Evolutionary conservation across 805 yeast species (phyloP), one percentile per base, ranked within the genome.

Genomic region (Myxozyma neotropica): DNA sequence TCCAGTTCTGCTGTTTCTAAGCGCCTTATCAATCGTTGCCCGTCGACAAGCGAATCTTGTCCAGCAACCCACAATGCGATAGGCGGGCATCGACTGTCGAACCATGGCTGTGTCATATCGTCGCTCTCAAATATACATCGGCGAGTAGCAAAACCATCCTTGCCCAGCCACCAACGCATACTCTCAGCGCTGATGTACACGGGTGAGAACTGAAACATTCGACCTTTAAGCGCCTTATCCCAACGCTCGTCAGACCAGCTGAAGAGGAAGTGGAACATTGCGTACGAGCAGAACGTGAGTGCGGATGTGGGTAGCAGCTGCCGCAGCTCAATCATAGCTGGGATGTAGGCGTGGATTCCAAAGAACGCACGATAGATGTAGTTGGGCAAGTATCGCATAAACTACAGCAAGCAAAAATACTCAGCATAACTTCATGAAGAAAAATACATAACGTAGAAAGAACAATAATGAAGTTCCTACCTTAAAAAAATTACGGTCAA

Each of bases 131-230:
- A 84, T 78, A 36, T 83, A 73, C 80, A 76, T 53, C 83, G 77
- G 6, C 80, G 73, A 61, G 76, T 78, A 45, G 81, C 81, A 73
- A 83, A 74, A 65, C 87, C 78, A 57, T 72, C 74, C 7, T 71
- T 69, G 44, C 84, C 83, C 21, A 91, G 76, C 98, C 98, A 93
- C 97, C 98, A 94, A 47, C 83, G 80, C 96, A 93, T 91, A 58
- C 89, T 77, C 64, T 84, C 83, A 1, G 90, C 80, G 26, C 95
- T 86, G 15, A 92, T 87, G 71, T 83, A 88, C 4, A 88, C 89
- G 0, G 96, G 96, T 2, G 96, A 87, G 71, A 90, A 92, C 4
- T 92, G 73, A 64, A 93, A 91, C 73, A 89, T 90, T 35, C 92
- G 78, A 61, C 83, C 81, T 67, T 93, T 78, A 24, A 89, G 74